phyloP scores from a whole-genome alignment of 2,329 filamentous ascomycete genomes.

The Annulohypoxylon truncatum region DNA sequence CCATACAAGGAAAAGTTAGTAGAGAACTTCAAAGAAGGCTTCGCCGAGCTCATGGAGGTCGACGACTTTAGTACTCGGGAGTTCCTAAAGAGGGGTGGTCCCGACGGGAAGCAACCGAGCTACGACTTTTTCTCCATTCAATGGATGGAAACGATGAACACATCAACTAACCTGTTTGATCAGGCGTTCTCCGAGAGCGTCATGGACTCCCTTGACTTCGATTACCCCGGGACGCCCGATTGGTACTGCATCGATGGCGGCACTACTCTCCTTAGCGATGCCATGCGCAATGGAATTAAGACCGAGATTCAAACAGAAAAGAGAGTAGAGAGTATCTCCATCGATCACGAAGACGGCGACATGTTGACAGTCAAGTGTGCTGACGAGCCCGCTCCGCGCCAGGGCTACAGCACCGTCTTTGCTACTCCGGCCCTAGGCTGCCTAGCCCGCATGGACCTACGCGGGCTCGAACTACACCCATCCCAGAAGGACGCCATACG shows the following conservation, averaged over 20 bases:
- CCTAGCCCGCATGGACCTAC: conserved; percentile 34
- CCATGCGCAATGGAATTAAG: conserved; percentile 37
- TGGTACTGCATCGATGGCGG: conserved; percentile 50
- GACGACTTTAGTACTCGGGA: conserved; percentile 42
- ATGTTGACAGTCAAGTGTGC: conserved; percentile 25
- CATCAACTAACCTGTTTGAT: conserved; percentile 49
- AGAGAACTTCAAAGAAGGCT: neutral
- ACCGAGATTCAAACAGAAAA: neutral
- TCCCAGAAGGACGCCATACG: conserved; percentile 48
- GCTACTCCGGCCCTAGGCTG: conserved; percentile 39
- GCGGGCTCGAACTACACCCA: conserved; percentile 22
- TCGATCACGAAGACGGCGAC: conserved; percentile 15
- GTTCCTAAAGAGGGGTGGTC: conserved; percentile 33
- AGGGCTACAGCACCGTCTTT: conserved; percentile 31
- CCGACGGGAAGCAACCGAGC: neutral
- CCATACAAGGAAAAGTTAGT: neutral
- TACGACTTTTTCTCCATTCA: conserved; percentile 37
- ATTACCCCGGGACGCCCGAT: conserved; percentile 41
- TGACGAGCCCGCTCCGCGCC: conserved; percentile 16
- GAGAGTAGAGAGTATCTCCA: conserved; percentile 40
- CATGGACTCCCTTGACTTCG: conserved; percentile 51
- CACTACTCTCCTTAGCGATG: conserved; percentile 44
- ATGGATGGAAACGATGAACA: conserved; percentile 37
- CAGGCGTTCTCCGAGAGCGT: conserved; percentile 53
- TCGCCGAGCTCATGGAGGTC: neutral